Conservation (phyloP, 441 rosid species). For the Aquilaria agallochum region DNA sequence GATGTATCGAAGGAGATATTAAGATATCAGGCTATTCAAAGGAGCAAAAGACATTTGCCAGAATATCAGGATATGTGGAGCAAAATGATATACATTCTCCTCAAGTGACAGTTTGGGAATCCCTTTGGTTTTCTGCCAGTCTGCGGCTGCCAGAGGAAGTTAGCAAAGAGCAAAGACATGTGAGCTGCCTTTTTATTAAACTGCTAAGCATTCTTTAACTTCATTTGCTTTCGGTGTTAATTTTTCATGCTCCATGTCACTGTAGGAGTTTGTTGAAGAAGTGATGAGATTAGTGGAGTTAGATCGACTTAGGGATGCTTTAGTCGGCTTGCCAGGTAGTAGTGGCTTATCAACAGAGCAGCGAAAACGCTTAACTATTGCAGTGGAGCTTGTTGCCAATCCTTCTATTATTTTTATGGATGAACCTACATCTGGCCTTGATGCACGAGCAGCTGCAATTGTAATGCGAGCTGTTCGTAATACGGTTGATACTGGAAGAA, state of each 20-base stretch:
- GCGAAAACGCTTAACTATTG: conserved; percentile 88
- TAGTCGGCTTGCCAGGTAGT: conserved; percentile 88
- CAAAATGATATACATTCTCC: conserved; percentile 67
- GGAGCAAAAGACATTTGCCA: conserved; percentile 76
- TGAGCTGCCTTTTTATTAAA: conserved; percentile 24
- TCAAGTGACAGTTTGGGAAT: conserved; percentile 91
- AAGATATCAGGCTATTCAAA: conserved; percentile 81
- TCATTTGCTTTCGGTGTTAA: conserved; percentile 2
- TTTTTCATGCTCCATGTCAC: conserved; percentile 7
- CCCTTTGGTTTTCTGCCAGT: conserved; percentile 81
- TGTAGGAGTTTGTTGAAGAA: conserved; percentile 93
- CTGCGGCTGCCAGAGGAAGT: conserved; percentile 90
- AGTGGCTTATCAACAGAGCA: conserved; percentile 92
- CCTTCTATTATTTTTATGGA: conserved; percentile 97
- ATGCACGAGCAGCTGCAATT: conserved; percentile 96
- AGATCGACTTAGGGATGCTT: conserved; percentile 56
- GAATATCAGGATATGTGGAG: conserved; percentile 95
- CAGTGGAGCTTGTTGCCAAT: conserved; percentile 96
- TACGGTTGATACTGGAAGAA: conserved; percentile 96
- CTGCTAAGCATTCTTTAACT: conserved; percentile 1
- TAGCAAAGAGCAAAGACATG: conserved; percentile 56
- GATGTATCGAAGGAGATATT: conserved; percentile 84
- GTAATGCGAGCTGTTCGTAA: conserved; percentile 98
- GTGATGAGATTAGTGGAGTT: conserved; percentile 95
- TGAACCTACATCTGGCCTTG: conserved; percentile 98